Percentiles rank a stretch among this genome's conserved stretches.
Conservation (phyloP, 1,139 yeast species). For the Torulaspora pretoriensis region DNA sequence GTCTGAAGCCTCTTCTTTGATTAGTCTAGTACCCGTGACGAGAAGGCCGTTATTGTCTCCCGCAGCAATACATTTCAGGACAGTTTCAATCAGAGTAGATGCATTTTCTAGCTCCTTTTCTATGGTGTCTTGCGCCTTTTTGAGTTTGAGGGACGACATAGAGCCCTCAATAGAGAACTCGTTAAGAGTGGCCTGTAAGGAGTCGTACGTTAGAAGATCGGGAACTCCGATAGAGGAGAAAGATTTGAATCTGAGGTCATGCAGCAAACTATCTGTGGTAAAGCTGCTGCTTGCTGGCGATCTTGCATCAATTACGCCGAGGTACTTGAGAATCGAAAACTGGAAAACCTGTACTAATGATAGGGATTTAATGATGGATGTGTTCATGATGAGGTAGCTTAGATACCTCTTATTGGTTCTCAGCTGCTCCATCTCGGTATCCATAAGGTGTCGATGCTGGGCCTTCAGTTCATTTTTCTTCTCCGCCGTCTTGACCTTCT, state of each 20-base stretch:
- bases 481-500: slow-evolving; percentile 42
- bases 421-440: slow-evolving; percentile 30
- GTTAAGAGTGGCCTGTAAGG: slow-evolving; percentile 23
- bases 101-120: slow-evolving; percentile 22
- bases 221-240: slow-evolving; percentile 85
- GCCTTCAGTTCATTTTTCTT: slow-evolving; percentile 34
- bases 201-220: slow-evolving; percentile 47
- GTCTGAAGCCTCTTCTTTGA: slow-evolving; percentile 28
- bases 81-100: slow-evolving; percentile 16
- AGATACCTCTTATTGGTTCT: slow-evolving; percentile 22
- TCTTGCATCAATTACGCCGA: slow-evolving; percentile 36
- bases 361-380: slow-evolving; percentile 39
- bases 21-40: slow-evolving; percentile 30
- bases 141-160: slow-evolving; percentile 17
- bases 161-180: slow-evolving; percentile 26
- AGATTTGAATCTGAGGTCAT: slow-evolving; percentile 70
- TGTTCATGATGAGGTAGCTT: slow-evolving; percentile 38
- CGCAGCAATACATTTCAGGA: slow-evolving; percentile 24
- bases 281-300: slow-evolving; percentile 42
- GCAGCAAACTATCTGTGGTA: slow-evolving; percentile 47
- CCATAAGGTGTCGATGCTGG: slow-evolving; percentile 28
- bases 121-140: slow-evolving; percentile 21
- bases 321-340: slow-evolving; percentile 40
- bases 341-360: slow-evolving; percentile 42
- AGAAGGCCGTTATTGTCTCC: slow-evolving; percentile 22